phyloP scores from a whole-genome alignment of 768 basidiomycete species.

The Baorangia bicolor region DNA sequence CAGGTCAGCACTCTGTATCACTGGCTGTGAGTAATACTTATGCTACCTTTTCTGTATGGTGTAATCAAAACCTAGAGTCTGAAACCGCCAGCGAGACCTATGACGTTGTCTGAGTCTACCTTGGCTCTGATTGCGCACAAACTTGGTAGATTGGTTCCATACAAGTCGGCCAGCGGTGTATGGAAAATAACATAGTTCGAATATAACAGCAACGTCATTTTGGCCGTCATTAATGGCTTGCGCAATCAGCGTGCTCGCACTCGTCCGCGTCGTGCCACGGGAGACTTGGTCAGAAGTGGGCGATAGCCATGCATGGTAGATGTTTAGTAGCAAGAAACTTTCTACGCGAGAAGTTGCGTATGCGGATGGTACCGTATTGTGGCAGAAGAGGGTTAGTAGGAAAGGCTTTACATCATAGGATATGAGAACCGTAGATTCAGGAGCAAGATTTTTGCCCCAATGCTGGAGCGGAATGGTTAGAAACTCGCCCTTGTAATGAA shows the following conservation, averaged over 20 bases:
- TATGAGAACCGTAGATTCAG: not conserved
- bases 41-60: not conserved
- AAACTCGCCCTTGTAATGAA: too few relatives aligned
- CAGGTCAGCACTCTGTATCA: not conserved
- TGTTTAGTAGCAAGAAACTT: too few relatives aligned
- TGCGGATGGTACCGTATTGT: too few relatives aligned
- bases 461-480: too few relatives aligned
- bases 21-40: not conserved
- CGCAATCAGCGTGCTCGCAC: slow-evolving; percentile 36
- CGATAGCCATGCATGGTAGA: too few relatives aligned
- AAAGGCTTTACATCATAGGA: not conserved
- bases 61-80: slow-evolving; percentile 36
- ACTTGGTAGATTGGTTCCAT: slow-evolving; percentile 40
- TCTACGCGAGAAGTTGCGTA: too few relatives aligned
- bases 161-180: slow-evolving; percentile 47
- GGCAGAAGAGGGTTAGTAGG: too few relatives aligned
- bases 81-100: slow-evolving; percentile 60
- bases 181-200: slow-evolving; percentile 55
- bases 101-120: slow-evolving; percentile 55
- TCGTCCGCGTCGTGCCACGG: slow-evolving; percentile 29
- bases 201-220: slow-evolving; percentile 38
- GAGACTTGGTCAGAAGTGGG: too few relatives aligned
- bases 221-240: slow-evolving; percentile 48
- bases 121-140: slow-evolving; percentile 32
- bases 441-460: too few relatives aligned